Evolutionary conservation across 148 eudicot genomes (phyloP), one percentile per base, ranked within the genome.

Genomic region (Rhododendron henanense): DNA sequence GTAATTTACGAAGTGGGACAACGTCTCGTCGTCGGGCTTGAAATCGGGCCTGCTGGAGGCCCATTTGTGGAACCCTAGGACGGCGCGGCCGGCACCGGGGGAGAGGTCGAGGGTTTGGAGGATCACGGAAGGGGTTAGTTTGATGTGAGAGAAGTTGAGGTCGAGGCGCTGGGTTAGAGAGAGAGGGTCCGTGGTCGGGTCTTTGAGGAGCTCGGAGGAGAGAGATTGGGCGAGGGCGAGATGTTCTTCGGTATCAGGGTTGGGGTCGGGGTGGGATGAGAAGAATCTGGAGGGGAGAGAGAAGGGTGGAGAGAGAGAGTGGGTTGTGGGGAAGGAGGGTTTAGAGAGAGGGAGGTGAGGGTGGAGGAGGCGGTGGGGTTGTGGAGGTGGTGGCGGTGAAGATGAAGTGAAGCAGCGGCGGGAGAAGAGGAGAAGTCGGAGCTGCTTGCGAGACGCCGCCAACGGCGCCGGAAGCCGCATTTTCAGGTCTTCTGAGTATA

Each of bases 1-100:
- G 81, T 91, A 94, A 81, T 92, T 88, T 25, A 94, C 87, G 39
- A 96, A 96, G 82, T 85, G 85, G 0, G 95, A 91, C 16, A 87
- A 59, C 28, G 91, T 85, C 90, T 94, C 93, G 71, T 95, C 98
- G 18, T 59, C 82, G 11, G 87, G 67, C 39, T 87, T 53, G 53
- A 92, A 91, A 50, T 86, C 71, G 2, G 93, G 85, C 48, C 91
- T 89, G 80, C 89, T 85, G 3, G 88, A 63, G 1, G 90, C 91
- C 98, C 98, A 96, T n/a, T 88, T 89, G 89, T 91, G 85, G 57
- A 96, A 93, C 63, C 90, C 96, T n/a, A 93, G 75, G 2, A 77
- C 92, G 10, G 89, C 51, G 1, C 96, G 93, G n/a, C 95, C 95
- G 0, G 94, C 96, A 47, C 83, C 84, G 1, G 94, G 92, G 39